Percentiles rank a stretch among this genome's conserved stretches.
phyloP scores from a whole-genome alignment of 768 basidiomycete species.

The Pholiota microspora region DNA sequence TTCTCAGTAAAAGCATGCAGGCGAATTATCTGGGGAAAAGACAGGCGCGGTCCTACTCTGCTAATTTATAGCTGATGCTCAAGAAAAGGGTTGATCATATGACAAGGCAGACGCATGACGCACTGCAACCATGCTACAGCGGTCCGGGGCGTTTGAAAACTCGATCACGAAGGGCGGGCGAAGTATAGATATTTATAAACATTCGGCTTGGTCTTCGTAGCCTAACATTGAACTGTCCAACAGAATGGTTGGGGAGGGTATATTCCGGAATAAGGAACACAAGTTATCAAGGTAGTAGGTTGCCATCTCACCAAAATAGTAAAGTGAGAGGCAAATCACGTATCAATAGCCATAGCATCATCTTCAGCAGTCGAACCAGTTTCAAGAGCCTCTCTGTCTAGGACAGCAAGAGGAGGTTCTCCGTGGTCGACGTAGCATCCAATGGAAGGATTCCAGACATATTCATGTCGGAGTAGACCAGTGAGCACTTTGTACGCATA shows the following conservation, averaged over 20 bases:
- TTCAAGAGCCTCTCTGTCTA: not conserved
- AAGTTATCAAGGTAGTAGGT: no score
- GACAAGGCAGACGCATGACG: not conserved
- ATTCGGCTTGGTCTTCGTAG: no score
- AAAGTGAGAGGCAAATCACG: not conserved
- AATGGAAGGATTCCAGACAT: conserved; percentile 56
- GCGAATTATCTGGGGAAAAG: not conserved
- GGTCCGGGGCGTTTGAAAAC: not conserved
- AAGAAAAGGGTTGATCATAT: not conserved
- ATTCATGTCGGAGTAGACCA: conserved; percentile 62
- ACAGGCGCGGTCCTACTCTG: no score
- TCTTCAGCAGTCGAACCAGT: not conserved
- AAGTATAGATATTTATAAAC: no score
- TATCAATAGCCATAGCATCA: not conserved
- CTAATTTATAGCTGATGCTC: not conserved
- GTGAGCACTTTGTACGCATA: conserved; percentile 66
- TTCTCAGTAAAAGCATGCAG: not conserved
- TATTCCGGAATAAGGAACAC: no score
- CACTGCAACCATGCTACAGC: not conserved
- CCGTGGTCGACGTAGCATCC: conserved; percentile 42
- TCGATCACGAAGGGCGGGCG: no score
- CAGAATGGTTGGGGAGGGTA: no score
- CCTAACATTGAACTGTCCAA: no score
- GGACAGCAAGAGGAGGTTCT: conserved; percentile 8
- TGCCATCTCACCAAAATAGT: not conserved